phyloP scores from a whole-genome alignment of 1,284 basidiomycete genomes.

The Tilletia indica region DNA sequence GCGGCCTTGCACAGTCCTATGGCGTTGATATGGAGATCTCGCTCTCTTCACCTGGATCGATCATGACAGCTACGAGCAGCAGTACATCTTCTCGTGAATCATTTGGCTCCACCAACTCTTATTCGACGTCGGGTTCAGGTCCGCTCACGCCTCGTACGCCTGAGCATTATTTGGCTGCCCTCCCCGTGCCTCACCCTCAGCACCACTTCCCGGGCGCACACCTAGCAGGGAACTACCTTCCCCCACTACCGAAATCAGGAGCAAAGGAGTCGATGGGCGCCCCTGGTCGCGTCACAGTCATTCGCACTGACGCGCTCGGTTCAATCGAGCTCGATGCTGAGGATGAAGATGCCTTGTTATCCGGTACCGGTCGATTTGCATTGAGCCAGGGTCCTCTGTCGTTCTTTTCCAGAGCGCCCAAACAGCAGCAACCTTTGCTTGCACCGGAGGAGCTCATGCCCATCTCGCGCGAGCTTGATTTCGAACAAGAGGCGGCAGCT shows the following conservation, averaged over 20 bases:
- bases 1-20: background rate
- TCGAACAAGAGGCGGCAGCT: background rate
- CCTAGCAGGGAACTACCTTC: background rate
- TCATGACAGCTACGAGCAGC: background rate
- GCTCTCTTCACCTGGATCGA: constrained; percentile 1
- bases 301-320: background rate
- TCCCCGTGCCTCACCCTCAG: background rate
- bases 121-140: background rate
- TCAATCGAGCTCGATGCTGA: constrained; percentile 7
- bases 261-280: background rate
- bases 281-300: background rate
- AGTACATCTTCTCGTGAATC: constrained; percentile 7
- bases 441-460: constrained; percentile 7
- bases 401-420: background rate
- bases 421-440: background rate
- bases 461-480: background rate
- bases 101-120: background rate
- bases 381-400: background rate
- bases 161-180: background rate
- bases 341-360: constrained; percentile 8
- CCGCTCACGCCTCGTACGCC: constrained; percentile 7
- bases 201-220: constrained; percentile 7
- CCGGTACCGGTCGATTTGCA: constrained; percentile 5
- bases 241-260: background rate
- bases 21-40: constrained; percentile 14